Evolutionary conservation across 768 basidiomycete species (phyloP), one percentile per base, ranked within the genome.

Genomic region (Suillus fuscotomentosus): DNA sequence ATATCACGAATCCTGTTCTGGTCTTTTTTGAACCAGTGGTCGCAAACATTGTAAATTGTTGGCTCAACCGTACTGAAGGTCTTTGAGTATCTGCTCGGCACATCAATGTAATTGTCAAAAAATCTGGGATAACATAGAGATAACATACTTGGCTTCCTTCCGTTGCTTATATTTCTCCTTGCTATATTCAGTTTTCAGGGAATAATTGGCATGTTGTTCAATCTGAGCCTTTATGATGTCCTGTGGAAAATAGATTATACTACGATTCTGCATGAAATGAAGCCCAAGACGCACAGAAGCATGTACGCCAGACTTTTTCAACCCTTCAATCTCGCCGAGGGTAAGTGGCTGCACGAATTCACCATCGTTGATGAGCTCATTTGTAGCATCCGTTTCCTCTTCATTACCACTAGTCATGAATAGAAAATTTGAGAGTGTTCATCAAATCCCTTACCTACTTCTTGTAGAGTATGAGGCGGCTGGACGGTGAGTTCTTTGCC

Each of bases 371-470:
- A 99, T 99, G 4, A 95, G 83, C 71, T 99, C 95, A 70, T 99
- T 99, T 4, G 95, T 99, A 2, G 96, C 97, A 60, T 92, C 91
- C 14, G 96, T 98, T 71, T 98, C 97, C 87, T 96, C 97, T 97
- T 69, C 20, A 20, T 74, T 11, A 65, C 45, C 24, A 34, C 11
- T 9, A 61, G 36, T 57, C 57, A 8, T 57, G 53, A 55, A 56
- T 4, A 31, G 39, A 48, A 57, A 65, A 39, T 51, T 10, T 24
- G 57, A 43, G 17, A 31, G 17, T 20, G 50, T 60, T 39, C 50
- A 27, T 53, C 43, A 55, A 62, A 60, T 22, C 11, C 57, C 70
- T 56, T 76, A 94, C 95, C 94, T 69, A 95, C 83, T 78, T 96
- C 94, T 71, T 90, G 85, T 71, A 93, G 76, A 11, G 84, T 85